A percentile compares a stretch with the other conserved stretches of the same genome.
phyloP scores from a whole-genome alignment of 805 yeast genomes.

The Spathaspora hagerdaliae region DNA sequence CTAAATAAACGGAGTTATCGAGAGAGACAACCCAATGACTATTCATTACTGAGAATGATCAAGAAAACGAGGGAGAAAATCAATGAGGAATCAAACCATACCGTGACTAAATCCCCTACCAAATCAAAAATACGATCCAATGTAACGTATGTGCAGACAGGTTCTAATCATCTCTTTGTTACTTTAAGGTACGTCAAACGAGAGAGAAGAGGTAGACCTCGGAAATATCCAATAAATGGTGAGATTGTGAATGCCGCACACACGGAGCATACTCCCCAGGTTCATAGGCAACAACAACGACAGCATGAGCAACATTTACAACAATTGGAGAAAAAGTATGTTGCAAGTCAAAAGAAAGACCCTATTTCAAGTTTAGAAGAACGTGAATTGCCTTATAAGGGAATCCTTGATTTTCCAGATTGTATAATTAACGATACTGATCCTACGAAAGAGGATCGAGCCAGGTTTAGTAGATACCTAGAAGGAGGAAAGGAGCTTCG shows the following conservation, averaged over 20 bases:
- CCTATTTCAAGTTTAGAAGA: not conserved
- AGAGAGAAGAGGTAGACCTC: not conserved
- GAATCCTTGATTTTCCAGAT: slow-evolving; percentile 55
- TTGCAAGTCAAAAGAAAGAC: not conserved
- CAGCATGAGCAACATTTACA: not conserved
- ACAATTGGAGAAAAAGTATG: not conserved
- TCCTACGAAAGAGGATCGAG: slow-evolving; percentile 52
- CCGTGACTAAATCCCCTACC: not conserved
- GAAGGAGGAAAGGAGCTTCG: slow-evolving; percentile 36
- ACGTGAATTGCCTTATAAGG: slow-evolving; percentile 61
- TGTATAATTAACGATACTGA: slow-evolving; percentile 58
- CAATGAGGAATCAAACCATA: not conserved
- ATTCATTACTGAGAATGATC: slow-evolving; percentile 17
- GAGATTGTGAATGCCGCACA: not conserved
- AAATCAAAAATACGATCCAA: not conserved
- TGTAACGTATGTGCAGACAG: not conserved
- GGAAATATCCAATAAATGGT: not conserved
- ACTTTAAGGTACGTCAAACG: not conserved
- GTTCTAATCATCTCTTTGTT: not conserved
- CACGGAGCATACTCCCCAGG: not conserved
- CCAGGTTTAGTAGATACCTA: slow-evolving; percentile 41
- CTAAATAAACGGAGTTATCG: slow-evolving; percentile 21
- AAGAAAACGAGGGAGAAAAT: slow-evolving; percentile 11
- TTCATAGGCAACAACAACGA: not conserved
- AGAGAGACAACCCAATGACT: slow-evolving; percentile 11